Evolutionary conservation across 108 stramenopile species (phyloP), one percentile per base, ranked within the genome.

Genomic region (Conticribra guillardii): DNA sequence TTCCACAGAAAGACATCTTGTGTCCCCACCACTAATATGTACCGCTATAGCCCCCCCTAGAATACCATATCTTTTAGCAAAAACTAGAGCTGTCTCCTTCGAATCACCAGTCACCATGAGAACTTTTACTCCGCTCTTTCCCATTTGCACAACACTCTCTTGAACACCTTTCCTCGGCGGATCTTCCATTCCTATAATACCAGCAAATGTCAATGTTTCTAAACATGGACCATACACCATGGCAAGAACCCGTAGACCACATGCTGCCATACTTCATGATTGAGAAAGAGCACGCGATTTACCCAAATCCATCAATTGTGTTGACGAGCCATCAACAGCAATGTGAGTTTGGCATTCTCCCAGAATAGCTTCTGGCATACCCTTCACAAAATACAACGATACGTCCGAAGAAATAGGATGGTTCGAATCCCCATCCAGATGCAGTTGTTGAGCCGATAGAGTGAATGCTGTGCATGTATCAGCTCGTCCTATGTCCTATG

Each of bases 91-190:
- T 14, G 98, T 99, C 58, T 94, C 96, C 52, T 96, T 87, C 15
- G 91, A 82, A 77, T 99, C 99, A 17, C 99, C 99, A 1, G 99
- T 99, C 29, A 99, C 92, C 97, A 99, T 99, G 60, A 96, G 82
- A 18, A 96, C 92, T 37, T 92, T 85, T 0, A 97, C 93, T 16
- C 96, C 96, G 55, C 92, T 77, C 45, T 73, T 82, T 51, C 93
- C 89, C 45, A 98, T 73, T 23, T 83, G 77, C 21, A 75, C 51
- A 33, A 98, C 93, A 45, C 92, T 87, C 41, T n/a, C n/a, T n/a
- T n/a, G n/a, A n/a, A 95, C 97, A 24, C 94, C 95, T 2, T 84
- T 82, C 21, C 97, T 62, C 1, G 95, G 96, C 14, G 99, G 97
- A 70, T 99, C 99, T 73, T 91, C 86, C 74, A 98, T 85, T 49